Conservation (phyloP, 768 basidiomycete genomes). For the Mycena kentingensis region DNA sequence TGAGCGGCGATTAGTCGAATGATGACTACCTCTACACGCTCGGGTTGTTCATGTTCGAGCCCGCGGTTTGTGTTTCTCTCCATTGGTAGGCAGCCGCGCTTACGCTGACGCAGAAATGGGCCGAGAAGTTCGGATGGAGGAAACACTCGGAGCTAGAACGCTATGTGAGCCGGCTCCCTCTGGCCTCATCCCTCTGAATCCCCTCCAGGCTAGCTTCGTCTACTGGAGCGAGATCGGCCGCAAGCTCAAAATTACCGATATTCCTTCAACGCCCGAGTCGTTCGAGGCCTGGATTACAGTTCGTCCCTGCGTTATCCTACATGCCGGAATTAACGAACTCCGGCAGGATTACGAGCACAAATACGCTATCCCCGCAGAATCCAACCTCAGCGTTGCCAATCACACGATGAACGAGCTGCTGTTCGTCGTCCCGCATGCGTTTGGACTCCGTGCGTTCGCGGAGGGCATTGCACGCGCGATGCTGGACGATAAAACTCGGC, state of each 20-base stretch:
- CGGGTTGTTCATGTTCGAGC: conserved; percentile 41
- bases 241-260: conserved; percentile 49
- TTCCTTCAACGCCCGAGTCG: conserved; percentile 43
- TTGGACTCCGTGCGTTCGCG: conserved; percentile 40
- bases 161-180: conserved; percentile 30
- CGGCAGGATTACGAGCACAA: conserved; percentile 46
- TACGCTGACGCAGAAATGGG: conserved; percentile 39
- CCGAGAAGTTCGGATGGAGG: conserved; percentile 47
- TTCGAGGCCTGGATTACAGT: conserved; percentile 43
- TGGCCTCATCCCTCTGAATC: not conserved
- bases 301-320: conserved; percentile 2
- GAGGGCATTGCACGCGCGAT: conserved; percentile 36
- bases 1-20: conserved; percentile 29
- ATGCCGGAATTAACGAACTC: not conserved
- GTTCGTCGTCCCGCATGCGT: conserved; percentile 35
- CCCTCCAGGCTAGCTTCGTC: conserved; percentile 38
- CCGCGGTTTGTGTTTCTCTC: too few species aligned
- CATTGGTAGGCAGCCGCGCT: too few species aligned
- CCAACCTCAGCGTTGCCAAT: conserved; percentile 41
- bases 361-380: conserved; percentile 43
- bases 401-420: conserved; percentile 46
- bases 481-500: conserved; percentile 46
- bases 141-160: conserved; percentile 45
- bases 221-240: conserved; percentile 50
- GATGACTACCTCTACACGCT: conserved; percentile 48